A percentile compares a stretch with the other conserved stretches of the same genome.
These are phyloP conservation scores for Crotalaria pallida DNA, from an alignment of 306 rosid genomes.

Conservation along the genomic window DNA sequence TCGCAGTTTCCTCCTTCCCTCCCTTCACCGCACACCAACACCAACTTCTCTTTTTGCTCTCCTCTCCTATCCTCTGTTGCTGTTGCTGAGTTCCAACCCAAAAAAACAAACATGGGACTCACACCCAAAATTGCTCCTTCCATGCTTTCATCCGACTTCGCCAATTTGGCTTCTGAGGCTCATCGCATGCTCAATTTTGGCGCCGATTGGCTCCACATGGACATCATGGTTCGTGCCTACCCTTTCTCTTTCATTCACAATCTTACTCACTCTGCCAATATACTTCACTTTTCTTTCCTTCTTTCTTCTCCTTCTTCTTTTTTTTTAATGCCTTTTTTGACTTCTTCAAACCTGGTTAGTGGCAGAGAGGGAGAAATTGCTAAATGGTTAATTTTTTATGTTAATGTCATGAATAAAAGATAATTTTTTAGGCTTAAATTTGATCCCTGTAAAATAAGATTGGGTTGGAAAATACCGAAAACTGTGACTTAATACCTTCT, in stretches of 20 bases:
- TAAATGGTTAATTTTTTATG: not conserved
- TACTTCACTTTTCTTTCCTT: too few relatives aligned
- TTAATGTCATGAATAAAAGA: not conserved
- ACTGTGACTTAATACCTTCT: too few relatives aligned
- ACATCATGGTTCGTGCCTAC: slow-evolving; percentile 96
- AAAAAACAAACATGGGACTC: slow-evolving; percentile 28
- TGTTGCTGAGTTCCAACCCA: not conserved
- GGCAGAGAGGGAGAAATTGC: not conserved
- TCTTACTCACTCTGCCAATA: too few relatives aligned
- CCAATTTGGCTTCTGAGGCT: slow-evolving; percentile 94
- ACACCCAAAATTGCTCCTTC: slow-evolving; percentile 92
- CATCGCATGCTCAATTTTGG: slow-evolving; percentile 64
- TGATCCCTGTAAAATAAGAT: too few relatives aligned
- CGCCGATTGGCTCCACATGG: slow-evolving; percentile 99
- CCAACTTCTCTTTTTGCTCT: too few relatives aligned
- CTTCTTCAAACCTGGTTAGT: not conserved
- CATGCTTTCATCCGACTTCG: slow-evolving; percentile 92
- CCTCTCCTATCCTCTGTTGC: too few relatives aligned
- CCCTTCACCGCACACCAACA: too few relatives aligned
- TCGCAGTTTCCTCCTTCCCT: too few relatives aligned
- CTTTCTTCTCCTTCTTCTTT: too few relatives aligned
- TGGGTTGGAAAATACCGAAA: too few relatives aligned
- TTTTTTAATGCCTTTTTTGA: too few relatives aligned
- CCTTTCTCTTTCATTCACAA: not conserved
- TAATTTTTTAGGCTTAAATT: too few relatives aligned